Conservation (phyloP, 1,139 yeast genomes). For the Taphrina sp. region DNA sequence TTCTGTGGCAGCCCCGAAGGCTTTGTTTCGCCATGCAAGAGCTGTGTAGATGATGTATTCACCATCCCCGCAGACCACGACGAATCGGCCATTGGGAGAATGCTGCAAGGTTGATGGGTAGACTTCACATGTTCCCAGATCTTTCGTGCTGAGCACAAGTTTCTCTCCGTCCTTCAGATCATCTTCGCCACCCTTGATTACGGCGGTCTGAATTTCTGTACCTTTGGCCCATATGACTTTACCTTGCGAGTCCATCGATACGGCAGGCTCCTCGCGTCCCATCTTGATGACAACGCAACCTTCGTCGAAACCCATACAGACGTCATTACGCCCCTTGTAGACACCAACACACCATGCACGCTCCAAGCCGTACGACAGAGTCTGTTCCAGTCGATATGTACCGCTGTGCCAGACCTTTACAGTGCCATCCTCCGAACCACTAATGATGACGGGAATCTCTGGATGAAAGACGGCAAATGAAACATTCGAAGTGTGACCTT, state of each 20-base stretch:
- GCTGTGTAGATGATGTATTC: slow-evolving; percentile 96
- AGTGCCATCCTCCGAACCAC: slow-evolving; percentile 89
- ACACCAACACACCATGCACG: slow-evolving; percentile 94
- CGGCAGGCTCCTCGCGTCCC: slow-evolving; percentile 91
- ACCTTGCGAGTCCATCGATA: slow-evolving; percentile 90
- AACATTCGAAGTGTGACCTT: slow-evolving; percentile 90
- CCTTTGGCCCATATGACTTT: slow-evolving; percentile 88
- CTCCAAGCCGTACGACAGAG: slow-evolving; percentile 85
- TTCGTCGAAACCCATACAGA: slow-evolving; percentile 92
- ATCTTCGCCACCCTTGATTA: slow-evolving; percentile 62
- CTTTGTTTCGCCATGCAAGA: slow-evolving; percentile 95
- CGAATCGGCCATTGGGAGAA: slow-evolving; percentile 95
- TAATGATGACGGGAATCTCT: slow-evolving; percentile 80
- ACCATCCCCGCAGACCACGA: slow-evolving; percentile 96
- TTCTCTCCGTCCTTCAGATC: slow-evolving; percentile 66
- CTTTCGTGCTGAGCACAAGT: slow-evolving; percentile 73
- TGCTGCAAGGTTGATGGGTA: slow-evolving; percentile 84
- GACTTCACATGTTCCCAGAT: slow-evolving; percentile 85
- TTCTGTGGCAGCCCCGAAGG: slow-evolving; percentile 85
- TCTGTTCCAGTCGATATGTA: slow-evolving; percentile 84
- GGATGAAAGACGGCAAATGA: slow-evolving; percentile 97
- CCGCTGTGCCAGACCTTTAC: slow-evolving; percentile 90
- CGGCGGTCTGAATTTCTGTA: slow-evolving; percentile 81
- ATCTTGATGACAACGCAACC: slow-evolving; percentile 83
- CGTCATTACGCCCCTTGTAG: slow-evolving; percentile 70